These are phyloP conservation scores for Picochlorum sp. DNA, from an alignment of 139 green algal species.

Conservation along the genomic window DNA sequence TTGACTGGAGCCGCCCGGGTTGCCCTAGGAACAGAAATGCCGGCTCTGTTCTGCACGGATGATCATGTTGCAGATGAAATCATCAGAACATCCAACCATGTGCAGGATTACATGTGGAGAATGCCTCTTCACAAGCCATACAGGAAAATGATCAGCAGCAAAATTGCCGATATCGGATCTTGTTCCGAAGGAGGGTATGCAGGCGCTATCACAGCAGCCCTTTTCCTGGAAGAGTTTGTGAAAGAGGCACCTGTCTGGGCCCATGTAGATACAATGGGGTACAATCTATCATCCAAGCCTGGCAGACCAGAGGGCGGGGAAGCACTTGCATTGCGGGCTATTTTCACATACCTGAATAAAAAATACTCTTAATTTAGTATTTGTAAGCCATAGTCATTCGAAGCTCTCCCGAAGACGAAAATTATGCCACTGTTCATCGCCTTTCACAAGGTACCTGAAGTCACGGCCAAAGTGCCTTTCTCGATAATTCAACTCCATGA, in stretches of 20 bases:
- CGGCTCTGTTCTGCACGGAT: slow-evolving; percentile 44
- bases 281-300: slow-evolving; percentile 17
- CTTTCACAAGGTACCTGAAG: slow-evolving; percentile 19
- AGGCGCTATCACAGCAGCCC: slow-evolving; percentile 82
- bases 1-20: slow-evolving; percentile 58
- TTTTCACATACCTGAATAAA: slow-evolving; percentile 34
- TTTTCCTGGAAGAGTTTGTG: slow-evolving; percentile 83
- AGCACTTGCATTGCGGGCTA: slow-evolving; percentile 40
- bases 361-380: slow-evolving; percentile 17
- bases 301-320: slow-evolving; percentile 59
- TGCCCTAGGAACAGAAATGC: slow-evolving; percentile 53
- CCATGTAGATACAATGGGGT: slow-evolving; percentile 54
- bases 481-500: slow-evolving; percentile 39
- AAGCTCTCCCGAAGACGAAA: no score
- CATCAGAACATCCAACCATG: slow-evolving; percentile 24
- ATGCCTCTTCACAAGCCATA: slow-evolving; percentile 45
- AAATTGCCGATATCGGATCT: slow-evolving; percentile 77
- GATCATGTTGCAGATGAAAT: slow-evolving; percentile 30
- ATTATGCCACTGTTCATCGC: slow-evolving; percentile 21
- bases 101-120: slow-evolving; percentile 52
- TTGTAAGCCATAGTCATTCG: no score
- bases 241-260: slow-evolving; percentile 41
- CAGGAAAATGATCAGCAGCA: slow-evolving; percentile 39
- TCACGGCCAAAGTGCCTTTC: slow-evolving; percentile 36
- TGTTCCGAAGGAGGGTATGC: slow-evolving; percentile 31